Evolutionary conservation across 352 stramenopile genomes (phyloP).

Genomic region (Pilasporangium apinafurcum): DNA sequence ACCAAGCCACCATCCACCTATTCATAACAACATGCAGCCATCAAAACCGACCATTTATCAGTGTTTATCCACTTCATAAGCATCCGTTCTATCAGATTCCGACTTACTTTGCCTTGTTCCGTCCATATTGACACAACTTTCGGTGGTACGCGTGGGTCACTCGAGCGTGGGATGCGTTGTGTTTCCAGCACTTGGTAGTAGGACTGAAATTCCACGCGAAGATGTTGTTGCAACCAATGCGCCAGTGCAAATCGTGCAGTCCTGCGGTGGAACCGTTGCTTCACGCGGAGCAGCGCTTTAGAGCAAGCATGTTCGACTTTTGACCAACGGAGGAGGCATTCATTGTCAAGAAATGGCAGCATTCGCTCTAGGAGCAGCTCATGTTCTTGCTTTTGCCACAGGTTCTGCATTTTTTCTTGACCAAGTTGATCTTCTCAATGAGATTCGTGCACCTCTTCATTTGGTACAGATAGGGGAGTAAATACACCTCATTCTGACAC

Average conservation of each 20-base stretch:
- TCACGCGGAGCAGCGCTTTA: conserved; percentile 4
- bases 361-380: conserved; percentile 18
- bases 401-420: too few species aligned
- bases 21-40: neutral
- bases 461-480: too few species aligned
- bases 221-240: conserved; percentile 15
- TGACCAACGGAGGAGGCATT: conserved; percentile 12
- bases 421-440: too few species aligned
- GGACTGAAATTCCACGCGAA: conserved; percentile 34
- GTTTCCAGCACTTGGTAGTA: conserved; percentile 49
- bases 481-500: too few species aligned
- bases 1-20: conserved; percentile 20
- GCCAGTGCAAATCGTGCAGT: conserved; percentile 25
- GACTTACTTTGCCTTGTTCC: conserved; percentile 38
- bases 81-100: neutral
- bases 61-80: neutral
- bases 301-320: conserved; percentile 18
- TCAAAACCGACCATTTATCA: neutral
- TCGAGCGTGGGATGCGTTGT: conserved; percentile 32
- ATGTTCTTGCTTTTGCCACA: too few species aligned
- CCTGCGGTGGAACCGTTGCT: conserved; percentile 15
- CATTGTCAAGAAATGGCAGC: conserved; percentile 18
- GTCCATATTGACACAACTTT: conserved; percentile 47
- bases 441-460: too few species aligned
- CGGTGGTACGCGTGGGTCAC: conserved; percentile 49